Evolutionary conservation across 2,329 filamentous ascomycete genomes (phyloP), one percentile per base, ranked within the genome.

Genomic region (Knufia fluminis): DNA sequence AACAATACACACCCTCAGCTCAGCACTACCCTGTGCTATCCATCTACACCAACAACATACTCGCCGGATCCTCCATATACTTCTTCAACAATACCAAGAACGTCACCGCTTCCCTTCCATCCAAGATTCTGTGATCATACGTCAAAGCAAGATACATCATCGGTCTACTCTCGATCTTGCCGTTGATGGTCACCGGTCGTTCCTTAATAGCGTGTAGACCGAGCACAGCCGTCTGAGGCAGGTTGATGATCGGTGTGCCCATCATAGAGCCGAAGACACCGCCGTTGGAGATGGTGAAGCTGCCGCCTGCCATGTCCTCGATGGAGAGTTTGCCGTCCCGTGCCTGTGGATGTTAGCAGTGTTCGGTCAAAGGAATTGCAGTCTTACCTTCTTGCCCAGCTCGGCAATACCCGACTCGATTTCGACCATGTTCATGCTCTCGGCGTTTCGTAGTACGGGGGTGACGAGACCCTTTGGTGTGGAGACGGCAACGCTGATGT

Each of bases 131-230:
- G 72, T 98, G 92, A 67, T 98, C 92, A 65, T 98, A 98, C 12
- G 92, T 98, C 52, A 98, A 77, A 36, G 92, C 92, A 57, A 98
- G 79, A 69, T 95, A 97, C 92, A 98, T 98, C 89, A 98, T 97
- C 71, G 92, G 92, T 58, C 92, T 80, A 60, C 95, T 86, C 68
- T 96, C 90, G 51, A 97, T 76, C 74, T 96, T 94, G 63, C 92
- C 92, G 63, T 97, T 89, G 54, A 97, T 76, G 22, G 79, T 91
- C 46, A 96, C 82, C 2, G 91, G 82, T 62, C 85, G 86, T 49
- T 98, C 89, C 75, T 98, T 98, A 71, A 96, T 96, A 41, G 91
- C 89, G 67, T 98, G 91, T 19, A 96, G 82, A 57, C 91, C 91
- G 51, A 96, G 78, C 8, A 96, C 90, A 51, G 88, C 78, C 65